These are phyloP conservation scores for Colletotrichum eleusines DNA, from an alignment of 2,329 filamentous ascomycete genomes.

Conservation along the genomic window DNA sequence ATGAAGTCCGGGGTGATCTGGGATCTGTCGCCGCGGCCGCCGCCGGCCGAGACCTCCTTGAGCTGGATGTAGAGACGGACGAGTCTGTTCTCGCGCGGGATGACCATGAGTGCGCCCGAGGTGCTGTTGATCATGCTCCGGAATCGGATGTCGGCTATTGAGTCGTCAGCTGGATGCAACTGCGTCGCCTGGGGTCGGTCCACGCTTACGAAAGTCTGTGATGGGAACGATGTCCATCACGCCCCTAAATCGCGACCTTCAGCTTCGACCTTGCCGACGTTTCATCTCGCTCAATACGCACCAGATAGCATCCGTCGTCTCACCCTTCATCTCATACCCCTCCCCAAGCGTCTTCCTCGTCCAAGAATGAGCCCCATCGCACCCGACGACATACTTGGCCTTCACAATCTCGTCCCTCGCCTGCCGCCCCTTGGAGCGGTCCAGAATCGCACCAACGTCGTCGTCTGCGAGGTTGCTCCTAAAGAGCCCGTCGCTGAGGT, in stretches of 20 bases:
- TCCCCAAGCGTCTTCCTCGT: slow-evolving; percentile 67
- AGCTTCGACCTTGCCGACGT: not conserved
- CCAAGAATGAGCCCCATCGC: slow-evolving; percentile 77
- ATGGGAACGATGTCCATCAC: slow-evolving; percentile 55
- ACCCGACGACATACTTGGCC: slow-evolving; percentile 75
- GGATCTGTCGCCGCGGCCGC: slow-evolving; percentile 63
- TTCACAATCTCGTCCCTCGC: slow-evolving; percentile 57
- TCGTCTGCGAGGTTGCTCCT: slow-evolving; percentile 71
- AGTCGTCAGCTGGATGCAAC: not conserved
- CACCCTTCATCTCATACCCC: slow-evolving; percentile 64
- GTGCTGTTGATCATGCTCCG: slow-evolving; percentile 70
- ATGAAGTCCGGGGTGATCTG: slow-evolving; percentile 74
- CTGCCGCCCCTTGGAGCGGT: slow-evolving; percentile 49
- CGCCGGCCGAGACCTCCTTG: slow-evolving; percentile 49
- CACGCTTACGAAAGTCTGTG: slow-evolving; percentile 59
- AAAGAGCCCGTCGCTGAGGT: slow-evolving; percentile 66
- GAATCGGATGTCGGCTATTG: slow-evolving; percentile 62
- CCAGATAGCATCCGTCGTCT: slow-evolving; percentile 64
- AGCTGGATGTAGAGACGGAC: slow-evolving; percentile 76
- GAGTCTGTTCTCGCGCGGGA: slow-evolving; percentile 72
- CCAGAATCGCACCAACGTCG: slow-evolving; percentile 58
- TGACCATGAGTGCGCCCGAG: slow-evolving; percentile 72
- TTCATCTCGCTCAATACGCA: slow-evolving; percentile 1
- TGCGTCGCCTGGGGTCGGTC: rapidly evolving
- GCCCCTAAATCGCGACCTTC: slow-evolving; percentile 44